Evolutionary conservation across 306 rosid species (phyloP), one percentile per base, ranked within the genome.

Genomic region (Corylus avellana): DNA sequence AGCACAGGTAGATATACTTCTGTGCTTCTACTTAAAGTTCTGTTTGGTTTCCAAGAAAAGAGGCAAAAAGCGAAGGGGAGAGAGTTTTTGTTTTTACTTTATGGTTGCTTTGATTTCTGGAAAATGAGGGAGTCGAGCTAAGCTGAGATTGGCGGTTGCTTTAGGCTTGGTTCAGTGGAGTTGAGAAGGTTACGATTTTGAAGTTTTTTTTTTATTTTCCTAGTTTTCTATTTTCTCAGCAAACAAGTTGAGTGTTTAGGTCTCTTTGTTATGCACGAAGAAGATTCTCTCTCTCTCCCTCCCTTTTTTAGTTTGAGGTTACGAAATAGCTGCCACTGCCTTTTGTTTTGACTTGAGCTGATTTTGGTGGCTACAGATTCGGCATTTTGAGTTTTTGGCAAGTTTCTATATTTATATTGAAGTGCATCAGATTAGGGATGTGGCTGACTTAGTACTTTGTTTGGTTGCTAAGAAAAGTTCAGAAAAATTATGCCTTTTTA

Each of bases 241-340:
- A 39, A 18, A 73, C 86, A 78, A 57, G 73, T 32, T 12, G 55
- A 70, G 62, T 70, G 44, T 29, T n/a, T 68, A 55, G 72, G 54
- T 57, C 4, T 51, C 61, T 8, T 68, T 66, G 9, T 74, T 25
- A 14, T 12, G 29, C 29, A 8, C 49, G 39, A 22, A 42, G 18
- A 29, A 20, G 16, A 20, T 44, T 42, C 18, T 42, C 7, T 7
- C 7, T 42, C 39, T 64, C 35, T 20, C 7, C 74, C n/a, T n/a
- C 39, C 22, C 25, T 64, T 32, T 62, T 5, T 13, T 2, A 17
- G n/a, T 79, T 54, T 29, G 12, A 74, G 46, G 61, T 55, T 47
- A 42, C 9, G 18, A 55, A 44, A 4, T 29, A 11, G 18, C 12
- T 25, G 37, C 11, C 10, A 8, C 35, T 73, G 4, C 25, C 16